Base-by-base conservation (phyloP, 2,329 filamentous ascomycete species). In the Venturia oleaginea region DNA sequence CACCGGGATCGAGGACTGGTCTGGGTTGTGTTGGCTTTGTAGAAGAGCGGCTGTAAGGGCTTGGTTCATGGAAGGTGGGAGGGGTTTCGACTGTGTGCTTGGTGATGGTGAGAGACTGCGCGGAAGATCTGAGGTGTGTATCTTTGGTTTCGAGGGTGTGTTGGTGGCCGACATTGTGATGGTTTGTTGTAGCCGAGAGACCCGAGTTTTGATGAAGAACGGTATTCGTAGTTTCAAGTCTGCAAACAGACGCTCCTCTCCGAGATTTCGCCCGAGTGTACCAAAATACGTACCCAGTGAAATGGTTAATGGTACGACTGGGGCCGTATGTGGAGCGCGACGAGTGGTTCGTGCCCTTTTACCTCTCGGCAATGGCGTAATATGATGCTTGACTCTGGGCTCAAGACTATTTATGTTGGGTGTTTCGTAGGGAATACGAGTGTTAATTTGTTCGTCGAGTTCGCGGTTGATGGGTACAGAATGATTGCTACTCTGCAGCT, bases 1-100 rank as follows among this genome's bases (percentile, higher is more conserved):
- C 70, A 80, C 79, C 69, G 80, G 78, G 68, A 86, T 80, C 63
- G 80, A 79, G 69, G 76, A 75, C 59, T 76, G 73, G 40, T 76
- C 76, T 67, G 78, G 76, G 27, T 37, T 57, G 27, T 57, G 51
- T 48, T 85, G 80, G 51, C 78, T 76, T 54, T 73, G 70, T 66
- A 77, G 78, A 71, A 81, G 75, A 48, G 72, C 66, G 65, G 72
- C 72, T 66, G 63, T 72, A 66, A 3, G 72, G 71, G 37, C 34
- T 55, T 46, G 59, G 38, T 57, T 38, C 17, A 59, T 32, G 30
- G 55, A 32, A 7, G 37, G 40, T 7, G 64, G 66, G 71, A 69
- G 74, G 72, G 70, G 79, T 70, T 70, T 67, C 24, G 66, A 57
- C 5, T 19, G 27, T n/a, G 27, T 57, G 30, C 27, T 57, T 57